Evolutionary conservation across 768 basidiomycete species (phyloP).

Genomic region (Dentipellis sp.): DNA sequence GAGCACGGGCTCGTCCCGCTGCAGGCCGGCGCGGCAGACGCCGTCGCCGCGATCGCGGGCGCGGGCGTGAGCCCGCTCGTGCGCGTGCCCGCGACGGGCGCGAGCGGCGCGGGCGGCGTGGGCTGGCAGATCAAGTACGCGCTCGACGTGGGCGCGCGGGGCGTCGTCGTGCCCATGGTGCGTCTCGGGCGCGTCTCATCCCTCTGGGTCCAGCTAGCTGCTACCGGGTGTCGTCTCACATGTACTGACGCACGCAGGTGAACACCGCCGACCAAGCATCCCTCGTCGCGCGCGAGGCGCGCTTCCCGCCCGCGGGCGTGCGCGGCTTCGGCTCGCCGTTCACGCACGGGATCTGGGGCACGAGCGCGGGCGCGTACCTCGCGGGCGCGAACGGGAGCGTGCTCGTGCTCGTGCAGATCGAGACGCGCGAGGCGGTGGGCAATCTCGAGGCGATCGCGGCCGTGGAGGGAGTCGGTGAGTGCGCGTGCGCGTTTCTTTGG

Average conservation of each 20-base stretch:
- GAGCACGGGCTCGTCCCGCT: conserved; percentile 57
- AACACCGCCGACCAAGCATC: conserved; percentile 47
- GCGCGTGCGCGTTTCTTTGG: conserved; percentile 19
- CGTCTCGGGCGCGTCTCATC: conserved; percentile 1
- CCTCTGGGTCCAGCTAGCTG: background rate
- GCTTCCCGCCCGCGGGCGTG: conserved; percentile 53
- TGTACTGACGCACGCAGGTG: conserved; percentile 38
- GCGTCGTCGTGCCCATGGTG: conserved; percentile 63
- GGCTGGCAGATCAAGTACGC: conserved; percentile 69
- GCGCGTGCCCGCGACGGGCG: conserved; percentile 55
- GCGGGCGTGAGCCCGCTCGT: conserved; percentile 47
- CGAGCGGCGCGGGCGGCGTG: conserved; percentile 30
- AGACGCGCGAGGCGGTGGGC: conserved; percentile 29
- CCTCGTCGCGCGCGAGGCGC: conserved; percentile 46
- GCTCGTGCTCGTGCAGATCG: conserved; percentile 33
- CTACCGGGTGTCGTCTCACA: too few species aligned
- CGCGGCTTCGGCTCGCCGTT: conserved; percentile 61
- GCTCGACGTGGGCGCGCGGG: conserved; percentile 57
- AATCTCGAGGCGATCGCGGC: conserved; percentile 32
- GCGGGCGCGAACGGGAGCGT: conserved; percentile 32
- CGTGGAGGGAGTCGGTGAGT: conserved; percentile 29
- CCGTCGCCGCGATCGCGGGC: conserved; percentile 42
- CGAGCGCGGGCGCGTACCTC: conserved; percentile 40
- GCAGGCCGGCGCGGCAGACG: conserved; percentile 47
- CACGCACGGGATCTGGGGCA: conserved; percentile 44